Percentiles rank a stretch among this genome's conserved stretches.
These are phyloP conservation scores for Trypethelium eluteriae DNA, from an alignment of 495 filamentous ascomycete species.

Conservation along the genomic window DNA sequence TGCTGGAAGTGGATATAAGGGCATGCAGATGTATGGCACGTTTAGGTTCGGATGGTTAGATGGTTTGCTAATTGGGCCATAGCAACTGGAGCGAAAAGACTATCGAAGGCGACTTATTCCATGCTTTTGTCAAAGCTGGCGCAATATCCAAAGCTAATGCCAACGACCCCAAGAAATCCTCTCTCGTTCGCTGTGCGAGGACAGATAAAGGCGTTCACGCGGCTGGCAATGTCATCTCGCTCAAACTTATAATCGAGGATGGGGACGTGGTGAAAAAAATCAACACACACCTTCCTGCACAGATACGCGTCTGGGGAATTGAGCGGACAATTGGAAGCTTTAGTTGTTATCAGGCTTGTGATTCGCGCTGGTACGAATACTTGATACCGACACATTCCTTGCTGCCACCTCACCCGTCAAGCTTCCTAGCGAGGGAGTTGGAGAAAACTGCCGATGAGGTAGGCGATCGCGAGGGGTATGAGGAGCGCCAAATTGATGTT, in stretches of 20 bases:
- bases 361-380: conserved; percentile 93
- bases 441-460: conserved; percentile 61
- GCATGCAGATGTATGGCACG: conserved; percentile 67
- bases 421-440: conserved; percentile 73
- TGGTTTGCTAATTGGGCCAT: conserved; percentile 35
- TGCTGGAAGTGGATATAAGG: conserved; percentile 92
- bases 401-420: conserved; percentile 81
- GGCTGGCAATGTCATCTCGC: conserved; percentile 87
- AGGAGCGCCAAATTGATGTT: conserved; percentile 65
- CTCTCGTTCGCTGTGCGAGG: conserved; percentile 83
- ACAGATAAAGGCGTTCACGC: conserved; percentile 98
- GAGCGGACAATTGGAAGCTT: conserved; percentile 76
- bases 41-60: neutral
- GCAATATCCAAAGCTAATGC: conserved; percentile 96
- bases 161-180: conserved; percentile 91
- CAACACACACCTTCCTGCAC: conserved; percentile 71
- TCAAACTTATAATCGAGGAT: conserved; percentile 95
- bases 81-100: conserved; percentile 63
- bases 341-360: conserved; percentile 85
- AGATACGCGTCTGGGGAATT: conserved; percentile 92
- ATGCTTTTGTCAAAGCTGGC: conserved; percentile 77
- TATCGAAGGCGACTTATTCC: conserved; percentile 94
- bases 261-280: conserved; percentile 79
- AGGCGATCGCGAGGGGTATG: conserved; percentile 58
- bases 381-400: conserved; percentile 86